Evolutionary conservation across 768 basidiomycete genomes (phyloP).

Genomic region (Xerocomellus chrysenteron): DNA sequence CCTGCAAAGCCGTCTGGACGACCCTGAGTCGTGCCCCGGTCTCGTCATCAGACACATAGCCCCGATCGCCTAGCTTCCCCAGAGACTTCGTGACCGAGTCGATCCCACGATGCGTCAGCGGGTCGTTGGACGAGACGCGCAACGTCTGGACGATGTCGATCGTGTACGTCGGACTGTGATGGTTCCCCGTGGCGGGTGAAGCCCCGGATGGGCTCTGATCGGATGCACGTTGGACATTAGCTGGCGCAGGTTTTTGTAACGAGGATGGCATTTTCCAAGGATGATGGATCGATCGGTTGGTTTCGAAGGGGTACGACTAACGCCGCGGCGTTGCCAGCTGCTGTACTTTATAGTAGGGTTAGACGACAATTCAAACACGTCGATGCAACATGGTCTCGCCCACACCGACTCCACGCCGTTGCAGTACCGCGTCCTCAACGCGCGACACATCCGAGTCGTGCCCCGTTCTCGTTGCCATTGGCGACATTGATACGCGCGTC

Average conservation of each 20-base stretch:
- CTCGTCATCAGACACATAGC: conserved; percentile 31
- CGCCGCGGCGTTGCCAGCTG: neutral
- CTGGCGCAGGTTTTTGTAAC: conserved; percentile 20
- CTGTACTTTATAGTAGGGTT: conserved; percentile 21
- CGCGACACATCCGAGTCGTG: conserved; percentile 18
- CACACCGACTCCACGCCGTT: conserved; percentile 15
- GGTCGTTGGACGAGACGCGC: conserved; percentile 29
- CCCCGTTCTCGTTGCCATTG: conserved; percentile 10
- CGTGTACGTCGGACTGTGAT: conserved; percentile 23
- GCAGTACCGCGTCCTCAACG: conserved; percentile 17
- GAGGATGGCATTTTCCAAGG: conserved; percentile 15
- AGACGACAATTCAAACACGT: conserved; percentile 5
- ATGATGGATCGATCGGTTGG: too few species aligned
- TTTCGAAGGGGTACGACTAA: neutral
- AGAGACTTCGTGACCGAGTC: conserved; percentile 32
- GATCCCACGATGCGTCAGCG: conserved; percentile 26
- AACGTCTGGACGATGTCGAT: conserved; percentile 33
- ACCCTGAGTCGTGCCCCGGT: conserved; percentile 23
- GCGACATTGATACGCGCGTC: conserved; percentile 1
- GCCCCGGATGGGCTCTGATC: conserved; percentile 11
- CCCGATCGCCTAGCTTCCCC: conserved; percentile 27
- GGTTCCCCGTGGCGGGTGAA: neutral
- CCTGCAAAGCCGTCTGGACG: conserved; percentile 26
- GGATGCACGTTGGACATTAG: conserved; percentile 3
- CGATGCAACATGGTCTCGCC: conserved; percentile 19